phyloP scores from a whole-genome alignment of 2,329 filamentous ascomycete species.

The Knufia fluminis region DNA sequence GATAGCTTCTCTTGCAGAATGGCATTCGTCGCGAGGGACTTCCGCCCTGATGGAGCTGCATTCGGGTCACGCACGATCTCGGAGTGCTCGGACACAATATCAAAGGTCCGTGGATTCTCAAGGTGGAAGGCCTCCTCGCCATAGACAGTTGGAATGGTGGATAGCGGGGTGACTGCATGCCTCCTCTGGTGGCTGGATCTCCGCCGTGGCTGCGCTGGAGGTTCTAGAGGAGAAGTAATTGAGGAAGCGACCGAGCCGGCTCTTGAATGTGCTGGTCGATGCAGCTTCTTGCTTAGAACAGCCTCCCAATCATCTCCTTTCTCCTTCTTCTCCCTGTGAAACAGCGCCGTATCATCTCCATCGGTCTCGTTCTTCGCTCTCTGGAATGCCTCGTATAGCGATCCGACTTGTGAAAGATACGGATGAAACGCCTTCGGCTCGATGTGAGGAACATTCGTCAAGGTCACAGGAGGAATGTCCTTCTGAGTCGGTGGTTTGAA shows the following conservation, averaged over 20 bases:
- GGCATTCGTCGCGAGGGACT: constrained; percentile 87
- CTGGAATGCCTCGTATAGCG: constrained; percentile 80
- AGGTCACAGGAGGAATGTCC: constrained; percentile 86
- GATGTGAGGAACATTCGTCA: constrained; percentile 79
- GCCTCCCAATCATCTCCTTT: constrained; percentile 43
- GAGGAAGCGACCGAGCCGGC: constrained; percentile 35
- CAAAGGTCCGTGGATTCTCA: constrained; percentile 92
- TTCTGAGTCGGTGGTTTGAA: constrained; percentile 75
- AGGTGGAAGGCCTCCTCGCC: constrained; percentile 92
- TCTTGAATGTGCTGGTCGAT: constrained; percentile 30
- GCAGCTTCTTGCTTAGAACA: constrained; percentile 36
- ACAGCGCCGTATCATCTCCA: constrained; percentile 43
- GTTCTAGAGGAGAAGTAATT: constrained; percentile 37
- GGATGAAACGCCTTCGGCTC: constrained; percentile 70
- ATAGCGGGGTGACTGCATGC: constrained; percentile 73
- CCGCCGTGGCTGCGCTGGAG: constrained; percentile 33
- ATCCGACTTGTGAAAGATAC: constrained; percentile 77
- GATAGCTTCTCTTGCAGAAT: constrained; percentile 97
- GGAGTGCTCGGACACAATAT: constrained; percentile 89
- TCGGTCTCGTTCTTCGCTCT: constrained; percentile 71
- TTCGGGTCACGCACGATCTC: constrained; percentile 72
- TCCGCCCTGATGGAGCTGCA: constrained; percentile 53
- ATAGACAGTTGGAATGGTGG: constrained; percentile 86
- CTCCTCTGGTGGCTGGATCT: constrained; percentile 46
- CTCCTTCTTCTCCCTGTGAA: constrained; percentile 36